Percentiles rank a stretch among this genome's conserved stretches.
phyloP scores from a whole-genome alignment of 192 early-diverging fungal genomes.

The Linnemannia zychae region DNA sequence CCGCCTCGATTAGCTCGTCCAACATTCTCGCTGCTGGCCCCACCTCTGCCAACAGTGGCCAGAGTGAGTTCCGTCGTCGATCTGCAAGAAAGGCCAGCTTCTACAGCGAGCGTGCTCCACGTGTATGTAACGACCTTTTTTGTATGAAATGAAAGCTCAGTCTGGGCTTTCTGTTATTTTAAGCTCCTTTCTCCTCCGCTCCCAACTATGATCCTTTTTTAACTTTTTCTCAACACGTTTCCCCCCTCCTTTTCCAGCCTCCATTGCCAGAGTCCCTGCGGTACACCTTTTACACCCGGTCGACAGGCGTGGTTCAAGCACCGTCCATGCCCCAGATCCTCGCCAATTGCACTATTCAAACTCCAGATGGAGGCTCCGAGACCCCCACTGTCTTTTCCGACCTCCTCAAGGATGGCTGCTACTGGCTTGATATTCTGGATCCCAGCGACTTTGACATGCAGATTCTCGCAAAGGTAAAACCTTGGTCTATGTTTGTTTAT shows the following conservation, averaged over 20 bases:
- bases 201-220: not conserved
- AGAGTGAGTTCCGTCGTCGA: slow-evolving; percentile 27
- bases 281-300: slow-evolving; percentile 74
- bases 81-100: slow-evolving; percentile 51
- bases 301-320: slow-evolving; percentile 68
- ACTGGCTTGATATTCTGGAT: slow-evolving; percentile 75
- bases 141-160: not conserved
- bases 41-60: not conserved
- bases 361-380: not conserved
- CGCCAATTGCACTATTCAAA: slow-evolving; percentile 16
- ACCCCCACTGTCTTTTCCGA: slow-evolving; percentile 30
- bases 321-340: slow-evolving; percentile 63
- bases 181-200: not conserved
- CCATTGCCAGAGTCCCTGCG: slow-evolving; percentile 51
- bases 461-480: slow-evolving; percentile 65
- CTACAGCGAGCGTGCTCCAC: slow-evolving; percentile 52
- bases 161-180: not conserved
- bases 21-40: not conserved
- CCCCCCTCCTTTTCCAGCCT: not conserved
- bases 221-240: not conserved
- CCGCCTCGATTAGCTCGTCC: slow-evolving; percentile 28
- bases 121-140: slow-evolving; percentile 19
- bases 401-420: slow-evolving; percentile 63
- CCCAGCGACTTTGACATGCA: slow-evolving; percentile 68
- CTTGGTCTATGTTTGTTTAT: not conserved